Conservation (phyloP, 2,329 filamentous ascomycete species). For the Trichoderma sp. region DNA sequence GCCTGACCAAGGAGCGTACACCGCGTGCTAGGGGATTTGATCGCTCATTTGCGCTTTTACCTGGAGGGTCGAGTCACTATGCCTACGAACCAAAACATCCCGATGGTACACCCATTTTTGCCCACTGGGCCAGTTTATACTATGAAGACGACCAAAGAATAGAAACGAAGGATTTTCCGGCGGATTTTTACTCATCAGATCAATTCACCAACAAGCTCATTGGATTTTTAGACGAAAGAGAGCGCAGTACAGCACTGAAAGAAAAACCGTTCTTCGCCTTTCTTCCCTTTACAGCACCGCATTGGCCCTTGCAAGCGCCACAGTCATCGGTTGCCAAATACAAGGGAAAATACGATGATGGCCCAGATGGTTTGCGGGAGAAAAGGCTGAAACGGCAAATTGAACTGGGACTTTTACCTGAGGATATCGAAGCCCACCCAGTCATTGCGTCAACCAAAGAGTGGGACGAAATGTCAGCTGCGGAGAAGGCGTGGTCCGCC, state of each 20-base stretch:
- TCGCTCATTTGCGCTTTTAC: slow-evolving; percentile 60
- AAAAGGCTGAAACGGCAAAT: slow-evolving; percentile 56
- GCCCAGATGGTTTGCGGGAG: slow-evolving; percentile 57
- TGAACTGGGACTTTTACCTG: slow-evolving; percentile 56
- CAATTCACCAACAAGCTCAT: neutral
- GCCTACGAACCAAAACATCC: slow-evolving; percentile 19
- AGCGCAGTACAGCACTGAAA: slow-evolving; percentile 36
- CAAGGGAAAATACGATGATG: slow-evolving; percentile 60
- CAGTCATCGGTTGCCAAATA: slow-evolving; percentile 57
- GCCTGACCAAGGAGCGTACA: slow-evolving; percentile 57
- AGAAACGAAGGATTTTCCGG: slow-evolving; percentile 15
- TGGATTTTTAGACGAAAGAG: slow-evolving; percentile 5
- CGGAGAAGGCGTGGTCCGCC: slow-evolving; percentile 50
- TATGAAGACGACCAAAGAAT: slow-evolving; percentile 13
- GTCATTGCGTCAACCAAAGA: slow-evolving; percentile 49
- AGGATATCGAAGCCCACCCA: slow-evolving; percentile 53
- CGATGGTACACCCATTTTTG: slow-evolving; percentile 7
- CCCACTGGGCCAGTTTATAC: slow-evolving; percentile 17
- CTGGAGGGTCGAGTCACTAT: slow-evolving; percentile 59
- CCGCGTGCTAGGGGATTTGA: slow-evolving; percentile 61
- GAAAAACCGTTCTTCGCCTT: slow-evolving; percentile 59
- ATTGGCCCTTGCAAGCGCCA: slow-evolving; percentile 64
- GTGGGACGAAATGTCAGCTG: slow-evolving; percentile 49
- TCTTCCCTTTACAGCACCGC: slow-evolving; percentile 62
- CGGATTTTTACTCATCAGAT: slow-evolving; percentile 16